Conservation (phyloP, 2,329 filamentous ascomycete species). For the Colletotrichum neosansevieriae region DNA sequence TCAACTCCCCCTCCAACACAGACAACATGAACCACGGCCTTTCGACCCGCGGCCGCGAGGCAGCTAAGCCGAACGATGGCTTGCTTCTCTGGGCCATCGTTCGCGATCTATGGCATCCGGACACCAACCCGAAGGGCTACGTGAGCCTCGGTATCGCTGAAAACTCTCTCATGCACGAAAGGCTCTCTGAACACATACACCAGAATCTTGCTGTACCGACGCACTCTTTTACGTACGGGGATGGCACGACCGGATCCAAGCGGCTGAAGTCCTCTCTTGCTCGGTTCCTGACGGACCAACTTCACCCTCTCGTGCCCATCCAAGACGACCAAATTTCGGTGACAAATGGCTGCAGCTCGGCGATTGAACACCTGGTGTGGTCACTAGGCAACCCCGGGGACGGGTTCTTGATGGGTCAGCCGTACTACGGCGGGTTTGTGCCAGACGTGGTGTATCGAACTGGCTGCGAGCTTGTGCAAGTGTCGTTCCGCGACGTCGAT, state of each 20-base stretch:
- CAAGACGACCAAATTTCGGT: conserved; percentile 50
- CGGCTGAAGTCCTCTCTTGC: conserved; percentile 49
- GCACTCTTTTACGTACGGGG: conserved; percentile 56
- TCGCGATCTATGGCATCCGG: conserved; percentile 56
- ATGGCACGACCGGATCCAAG: conserved; percentile 54
- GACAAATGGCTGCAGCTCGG: conserved; percentile 56
- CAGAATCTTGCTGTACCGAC: conserved; percentile 45
- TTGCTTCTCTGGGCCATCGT: conserved; percentile 58
- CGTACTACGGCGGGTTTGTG: conserved; percentile 62
- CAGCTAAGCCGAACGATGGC: conserved; percentile 45
- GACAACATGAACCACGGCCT: conserved; percentile 31
- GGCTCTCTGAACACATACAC: conserved; percentile 57
- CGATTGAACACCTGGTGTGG: conserved; percentile 56
- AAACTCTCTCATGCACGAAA: conserved; percentile 63
- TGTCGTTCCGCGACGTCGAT: conserved; percentile 23
- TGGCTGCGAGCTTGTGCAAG: conserved; percentile 45
- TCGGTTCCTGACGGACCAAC: conserved; percentile 51
- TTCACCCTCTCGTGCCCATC: conserved; percentile 47
- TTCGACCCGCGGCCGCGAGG: conserved; percentile 47
- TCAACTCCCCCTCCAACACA: conserved; percentile 6
- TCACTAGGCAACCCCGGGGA: conserved; percentile 55
- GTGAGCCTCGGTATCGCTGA: conserved; percentile 65
- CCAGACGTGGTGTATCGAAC: conserved; percentile 58
- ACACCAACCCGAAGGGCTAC: conserved; percentile 57
- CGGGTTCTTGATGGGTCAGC: conserved; percentile 55